These are phyloP conservation scores for Mycena chlorophos DNA, from an alignment of 768 basidiomycete genomes.

Conservation along the genomic window DNA sequence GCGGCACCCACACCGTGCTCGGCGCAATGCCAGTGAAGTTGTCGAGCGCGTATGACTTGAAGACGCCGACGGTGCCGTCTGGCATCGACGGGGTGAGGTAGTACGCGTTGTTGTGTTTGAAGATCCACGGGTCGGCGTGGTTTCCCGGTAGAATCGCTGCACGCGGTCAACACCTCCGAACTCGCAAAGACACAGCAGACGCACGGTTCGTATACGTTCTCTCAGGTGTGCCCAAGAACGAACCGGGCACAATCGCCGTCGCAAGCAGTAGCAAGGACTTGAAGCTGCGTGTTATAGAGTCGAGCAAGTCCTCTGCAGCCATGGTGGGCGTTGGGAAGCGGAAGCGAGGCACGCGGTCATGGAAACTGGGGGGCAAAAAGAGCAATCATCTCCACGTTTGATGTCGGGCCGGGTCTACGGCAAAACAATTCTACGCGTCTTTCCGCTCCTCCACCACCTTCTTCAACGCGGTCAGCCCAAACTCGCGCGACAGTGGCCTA, in stretches of 20 bases:
- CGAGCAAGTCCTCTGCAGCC: neutral
- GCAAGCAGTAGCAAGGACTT: neutral
- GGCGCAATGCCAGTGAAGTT: constrained; percentile 8
- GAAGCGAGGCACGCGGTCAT: neutral
- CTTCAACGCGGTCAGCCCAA: constrained; percentile 13
- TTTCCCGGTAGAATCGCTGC: constrained; percentile 4
- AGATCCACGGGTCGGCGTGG: constrained; percentile 13
- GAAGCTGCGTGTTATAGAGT: neutral
- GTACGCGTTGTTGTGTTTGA: constrained; percentile 8
- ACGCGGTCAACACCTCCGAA: neutral
- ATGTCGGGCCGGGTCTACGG: too few species aligned
- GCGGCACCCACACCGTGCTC: constrained; percentile 6
- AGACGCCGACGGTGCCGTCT: constrained; percentile 11
- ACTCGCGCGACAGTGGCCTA: constrained; percentile 9
- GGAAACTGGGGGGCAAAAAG: neutral
- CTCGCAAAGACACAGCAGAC: neutral
- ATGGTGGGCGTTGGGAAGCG: neutral
- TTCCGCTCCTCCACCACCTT: constrained; percentile 10
- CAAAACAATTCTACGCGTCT: too few species aligned
- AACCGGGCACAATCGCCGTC: neutral
- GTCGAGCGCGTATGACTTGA: constrained; percentile 12
- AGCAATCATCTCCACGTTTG: too few species aligned
- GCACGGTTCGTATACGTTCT: neutral
- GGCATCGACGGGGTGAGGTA: constrained; percentile 15
- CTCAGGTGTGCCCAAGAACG: neutral